These are phyloP conservation scores for Crithidia mellificae DNA, from an alignment of 208 protist genomes.

Conservation along the genomic window DNA sequence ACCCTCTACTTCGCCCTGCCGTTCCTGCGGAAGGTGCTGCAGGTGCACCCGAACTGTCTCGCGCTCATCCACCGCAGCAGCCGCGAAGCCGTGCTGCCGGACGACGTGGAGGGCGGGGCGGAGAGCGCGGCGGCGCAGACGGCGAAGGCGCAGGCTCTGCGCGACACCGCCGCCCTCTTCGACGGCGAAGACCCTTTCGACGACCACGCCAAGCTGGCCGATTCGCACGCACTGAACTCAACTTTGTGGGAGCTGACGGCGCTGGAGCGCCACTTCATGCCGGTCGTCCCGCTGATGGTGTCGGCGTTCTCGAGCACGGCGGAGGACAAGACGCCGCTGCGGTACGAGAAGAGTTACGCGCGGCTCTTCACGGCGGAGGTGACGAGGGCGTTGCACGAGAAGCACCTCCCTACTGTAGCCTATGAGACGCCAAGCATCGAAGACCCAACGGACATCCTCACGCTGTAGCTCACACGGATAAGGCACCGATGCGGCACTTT, in stretches of 20 bases:
- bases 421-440: conserved; percentile 51
- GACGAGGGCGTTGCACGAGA: conserved; percentile 58
- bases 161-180: conserved; percentile 69
- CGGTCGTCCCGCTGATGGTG: conserved; percentile 85
- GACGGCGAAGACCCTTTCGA: conserved; percentile 83
- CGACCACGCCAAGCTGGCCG: conserved; percentile 32
- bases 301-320: conserved; percentile 75
- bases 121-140: conserved; percentile 17
- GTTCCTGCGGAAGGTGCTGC: conserved; percentile 83
- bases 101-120: conserved; percentile 29
- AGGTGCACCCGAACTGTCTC: conserved; percentile 87
- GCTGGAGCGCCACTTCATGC: conserved; percentile 86
- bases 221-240: conserved; percentile 71
- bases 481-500: too few species aligned
- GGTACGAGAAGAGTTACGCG: conserved; percentile 86
- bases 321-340: conserved; percentile 82
- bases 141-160: conserved; percentile 42
- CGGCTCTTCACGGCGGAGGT: conserved; percentile 85
- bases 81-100: conserved; percentile 58
- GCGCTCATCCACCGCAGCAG: conserved; percentile 86
- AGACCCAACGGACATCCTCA: conserved; percentile 45
- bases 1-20: conserved; percentile 88
- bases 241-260: conserved; percentile 90
- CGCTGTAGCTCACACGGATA: conserved; percentile 30
- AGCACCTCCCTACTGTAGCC: conserved; percentile 68